phyloP scores from a whole-genome alignment of 495 filamentous ascomycete genomes.

The Hypomontagnella submonticulosa region DNA sequence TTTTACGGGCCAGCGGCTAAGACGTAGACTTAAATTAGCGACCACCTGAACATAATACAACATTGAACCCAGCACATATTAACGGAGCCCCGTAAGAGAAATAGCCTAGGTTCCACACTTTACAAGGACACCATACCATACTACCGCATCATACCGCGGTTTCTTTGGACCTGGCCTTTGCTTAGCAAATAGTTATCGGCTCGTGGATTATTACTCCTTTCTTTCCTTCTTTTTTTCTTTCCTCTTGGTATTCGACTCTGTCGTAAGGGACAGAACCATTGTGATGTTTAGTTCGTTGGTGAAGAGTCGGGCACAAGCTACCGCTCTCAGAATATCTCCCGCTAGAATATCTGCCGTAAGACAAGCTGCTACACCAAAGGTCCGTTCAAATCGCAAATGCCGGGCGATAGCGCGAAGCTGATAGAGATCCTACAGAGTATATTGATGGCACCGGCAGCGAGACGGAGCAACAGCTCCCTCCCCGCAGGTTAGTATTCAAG shows the following conservation, averaged over 20 bases:
- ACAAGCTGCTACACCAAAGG: conserved; percentile 45
- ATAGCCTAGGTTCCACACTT: conserved; percentile 42
- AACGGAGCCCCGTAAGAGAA: not conserved
- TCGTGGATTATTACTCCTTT: conserved; percentile 27
- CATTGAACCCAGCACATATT: conserved; percentile 6
- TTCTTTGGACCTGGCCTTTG: conserved; percentile 16
- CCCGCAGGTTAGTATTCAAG: conserved; percentile 60
- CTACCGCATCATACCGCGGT: conserved; percentile 43
- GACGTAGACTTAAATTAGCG: not conserved
- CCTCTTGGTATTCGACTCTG: conserved; percentile 18
- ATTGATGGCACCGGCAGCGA: conserved; percentile 63
- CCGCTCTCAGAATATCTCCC: conserved; percentile 52
- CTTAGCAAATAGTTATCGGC: conserved; percentile 10
- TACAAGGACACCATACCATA: conserved; percentile 17
- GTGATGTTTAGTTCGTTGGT: conserved; percentile 59
- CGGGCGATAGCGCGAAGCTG: conserved; percentile 31
- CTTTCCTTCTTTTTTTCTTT: conserved; percentile 31
- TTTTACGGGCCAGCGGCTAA: conserved; percentile 32
- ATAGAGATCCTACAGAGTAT: conserved; percentile 47
- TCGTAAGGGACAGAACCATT: conserved; percentile 41
- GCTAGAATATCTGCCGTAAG: conserved; percentile 49
- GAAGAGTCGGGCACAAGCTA: conserved; percentile 56
- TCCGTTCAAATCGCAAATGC: conserved; percentile 27
- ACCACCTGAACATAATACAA: not conserved
- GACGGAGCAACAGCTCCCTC: conserved; percentile 69